Percentiles rank a stretch among this genome's conserved stretches.
Evolutionary conservation across 306 rosid species (phyloP).

Genomic region (Canavalia ensiformis): DNA sequence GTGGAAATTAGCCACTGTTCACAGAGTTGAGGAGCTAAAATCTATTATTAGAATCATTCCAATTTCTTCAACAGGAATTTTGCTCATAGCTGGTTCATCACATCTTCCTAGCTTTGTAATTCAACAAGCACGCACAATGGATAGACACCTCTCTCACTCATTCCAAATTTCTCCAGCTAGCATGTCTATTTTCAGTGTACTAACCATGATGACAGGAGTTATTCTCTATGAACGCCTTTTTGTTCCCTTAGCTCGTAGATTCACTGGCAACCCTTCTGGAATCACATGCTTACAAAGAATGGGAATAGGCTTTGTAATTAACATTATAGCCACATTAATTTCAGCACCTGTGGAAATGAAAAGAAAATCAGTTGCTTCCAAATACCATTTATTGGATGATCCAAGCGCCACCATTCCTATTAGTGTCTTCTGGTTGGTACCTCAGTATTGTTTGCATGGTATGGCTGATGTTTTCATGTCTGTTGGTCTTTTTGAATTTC

Average conservation of each 20-base stretch:
- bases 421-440: conserved; percentile 81
- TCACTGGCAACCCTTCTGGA: conserved; percentile 67
- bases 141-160: conserved; percentile 59
- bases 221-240: conserved; percentile 73
- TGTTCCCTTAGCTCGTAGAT: conserved; percentile 60
- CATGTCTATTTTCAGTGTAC: conserved; percentile 61
- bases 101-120: conserved; percentile 69
- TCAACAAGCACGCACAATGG: conserved; percentile 79
- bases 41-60: conserved; percentile 74
- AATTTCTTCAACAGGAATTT: conserved; percentile 66
- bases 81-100: conserved; percentile 64
- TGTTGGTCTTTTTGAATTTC: conserved; percentile 82
- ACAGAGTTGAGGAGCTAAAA: conserved; percentile 78
- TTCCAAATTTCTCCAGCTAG: conserved; percentile 73
- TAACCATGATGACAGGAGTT: conserved; percentile 67
- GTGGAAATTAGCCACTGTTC: conserved; percentile 76
- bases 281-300: conserved; percentile 82
- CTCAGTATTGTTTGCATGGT: conserved; percentile 73
- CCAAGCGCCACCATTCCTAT: conserved; percentile 66
- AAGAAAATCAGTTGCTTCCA: conserved; percentile 63
- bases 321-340: conserved; percentile 62
- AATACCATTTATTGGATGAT: conserved; percentile 59
- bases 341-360: conserved; percentile 63
- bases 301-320: conserved; percentile 70
- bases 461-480: conserved; percentile 73